These are phyloP conservation scores for Coprinellus micaceus DNA, from an alignment of 768 basidiomycete genomes.

Conservation along the genomic window DNA sequence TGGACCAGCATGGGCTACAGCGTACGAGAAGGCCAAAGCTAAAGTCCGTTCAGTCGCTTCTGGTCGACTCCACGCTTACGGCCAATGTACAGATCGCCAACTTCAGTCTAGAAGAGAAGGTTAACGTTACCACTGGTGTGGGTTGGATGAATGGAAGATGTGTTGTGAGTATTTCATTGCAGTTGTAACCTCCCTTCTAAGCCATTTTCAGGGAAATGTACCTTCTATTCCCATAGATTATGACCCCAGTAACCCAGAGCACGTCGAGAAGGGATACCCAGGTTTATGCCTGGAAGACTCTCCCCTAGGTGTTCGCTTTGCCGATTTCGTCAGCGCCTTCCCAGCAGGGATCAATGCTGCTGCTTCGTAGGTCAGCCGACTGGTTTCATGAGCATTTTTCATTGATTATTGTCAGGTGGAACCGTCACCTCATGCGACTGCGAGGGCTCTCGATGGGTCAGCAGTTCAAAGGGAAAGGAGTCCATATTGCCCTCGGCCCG, in stretches of 20 bases:
- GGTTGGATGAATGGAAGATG: conserved; percentile 66
- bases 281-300: conserved; percentile 76
- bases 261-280: conserved; percentile 37
- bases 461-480: conserved; percentile 82
- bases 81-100: conserved; percentile 34
- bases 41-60: conserved; percentile 37
- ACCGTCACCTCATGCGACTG: conserved; percentile 70
- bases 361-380: conserved; percentile 55
- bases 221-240: conserved; percentile 37
- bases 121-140: conserved; percentile 60
- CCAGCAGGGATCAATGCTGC: conserved; percentile 84
- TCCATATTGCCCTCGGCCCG: conserved; percentile 72
- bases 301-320: conserved; percentile 74
- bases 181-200: not conserved
- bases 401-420: conserved; percentile 45
- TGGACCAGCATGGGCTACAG: conserved; percentile 53
- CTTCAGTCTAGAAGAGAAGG: conserved; percentile 62
- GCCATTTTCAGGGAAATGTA: conserved; percentile 64
- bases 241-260: conserved; percentile 2
- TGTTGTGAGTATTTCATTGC: conserved; percentile 43
- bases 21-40: conserved; percentile 54
- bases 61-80: not conserved
- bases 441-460: conserved; percentile 77
- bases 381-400: conserved; percentile 1
- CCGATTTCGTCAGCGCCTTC: conserved; percentile 73